Percentiles rank a stretch among this genome's conserved stretches.
Conservation (phyloP, 2,329 filamentous ascomycete genomes). For the Decorospora gaudefroyi region DNA sequence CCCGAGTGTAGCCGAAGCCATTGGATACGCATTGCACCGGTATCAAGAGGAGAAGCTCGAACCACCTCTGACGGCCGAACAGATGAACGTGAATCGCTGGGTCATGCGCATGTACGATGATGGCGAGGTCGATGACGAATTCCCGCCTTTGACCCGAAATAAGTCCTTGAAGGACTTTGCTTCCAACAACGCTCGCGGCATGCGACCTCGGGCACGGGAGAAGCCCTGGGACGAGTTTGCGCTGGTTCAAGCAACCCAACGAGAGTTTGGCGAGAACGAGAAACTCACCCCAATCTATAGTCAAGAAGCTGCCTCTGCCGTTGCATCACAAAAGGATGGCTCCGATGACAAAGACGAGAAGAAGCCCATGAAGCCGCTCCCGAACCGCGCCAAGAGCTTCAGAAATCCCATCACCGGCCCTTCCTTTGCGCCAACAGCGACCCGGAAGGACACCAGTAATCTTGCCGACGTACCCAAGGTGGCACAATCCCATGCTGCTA, state of each 20-base stretch:
- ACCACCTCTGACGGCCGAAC: conserved; percentile 66
- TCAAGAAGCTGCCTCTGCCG: conserved; percentile 53
- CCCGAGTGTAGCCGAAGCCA: conserved; percentile 78
- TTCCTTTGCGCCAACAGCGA: conserved; percentile 54
- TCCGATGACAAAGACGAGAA: conserved; percentile 26
- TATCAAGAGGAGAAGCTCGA: conserved; percentile 78
- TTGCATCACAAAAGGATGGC: conserved; percentile 28
- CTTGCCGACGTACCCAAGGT: conserved; percentile 52
- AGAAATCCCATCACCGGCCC: conserved; percentile 57
- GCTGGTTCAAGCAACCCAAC: conserved; percentile 71
- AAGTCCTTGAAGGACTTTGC: conserved; percentile 78
- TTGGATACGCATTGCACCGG: conserved; percentile 76
- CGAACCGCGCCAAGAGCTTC: conserved; percentile 49
- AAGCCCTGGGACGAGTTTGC: conserved; percentile 84
- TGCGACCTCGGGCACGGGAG: conserved; percentile 67
- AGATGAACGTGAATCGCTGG: conserved; percentile 80
- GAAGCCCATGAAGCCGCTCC: conserved; percentile 37
- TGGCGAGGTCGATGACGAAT: conserved; percentile 83
- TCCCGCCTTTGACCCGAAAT: conserved; percentile 75
- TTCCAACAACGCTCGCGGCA: conserved; percentile 72
- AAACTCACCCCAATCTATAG: conserved; percentile 68
- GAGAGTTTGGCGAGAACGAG: conserved; percentile 71
- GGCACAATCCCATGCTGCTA: conserved; percentile 52
- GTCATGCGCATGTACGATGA: conserved; percentile 82
- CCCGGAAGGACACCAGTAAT: conserved; percentile 52